A percentile compares a stretch with the other conserved stretches of the same genome.
These are phyloP conservation scores for Yamadazyma philogaea DNA, from an alignment of 805 yeast species.

Conservation along the genomic window DNA sequence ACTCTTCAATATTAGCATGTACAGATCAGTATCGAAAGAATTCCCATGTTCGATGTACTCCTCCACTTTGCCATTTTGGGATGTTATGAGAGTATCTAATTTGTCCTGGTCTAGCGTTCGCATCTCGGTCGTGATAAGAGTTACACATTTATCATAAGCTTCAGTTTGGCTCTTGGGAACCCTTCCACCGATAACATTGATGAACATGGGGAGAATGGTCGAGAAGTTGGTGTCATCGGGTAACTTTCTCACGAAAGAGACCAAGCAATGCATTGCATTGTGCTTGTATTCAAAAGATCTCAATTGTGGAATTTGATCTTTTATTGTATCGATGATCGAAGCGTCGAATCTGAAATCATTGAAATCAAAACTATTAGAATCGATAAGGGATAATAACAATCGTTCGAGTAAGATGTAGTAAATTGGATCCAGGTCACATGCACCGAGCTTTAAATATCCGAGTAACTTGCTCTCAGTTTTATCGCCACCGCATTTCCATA, in stretches of 20 bases:
- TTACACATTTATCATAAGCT: background rate
- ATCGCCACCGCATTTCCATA: constrained; percentile 52
- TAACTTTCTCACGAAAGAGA: constrained; percentile 12
- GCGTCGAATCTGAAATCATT: constrained; percentile 1
- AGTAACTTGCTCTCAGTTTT: constrained; percentile 40
- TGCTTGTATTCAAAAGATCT: constrained; percentile 18
- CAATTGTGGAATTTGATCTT: constrained; percentile 16
- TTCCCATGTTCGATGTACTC: constrained; percentile 4
- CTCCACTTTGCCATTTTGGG: constrained; percentile 1
- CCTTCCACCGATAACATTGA: background rate
- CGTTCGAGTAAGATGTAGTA: constrained; percentile 39
- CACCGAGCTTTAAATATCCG: constrained; percentile 50
- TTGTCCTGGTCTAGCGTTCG: background rate
- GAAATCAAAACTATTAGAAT: constrained; percentile 5
- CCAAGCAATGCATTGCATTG: constrained; percentile 20
- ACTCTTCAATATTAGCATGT: background rate
- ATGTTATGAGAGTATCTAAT: background rate
- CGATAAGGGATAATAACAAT: constrained; percentile 18
- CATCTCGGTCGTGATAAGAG: background rate
- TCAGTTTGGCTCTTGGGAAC: background rate
- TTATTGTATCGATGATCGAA: constrained; percentile 15
- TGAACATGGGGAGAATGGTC: background rate
- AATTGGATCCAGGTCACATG: constrained; percentile 48
- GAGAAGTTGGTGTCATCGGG: background rate
- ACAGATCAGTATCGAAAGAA: background rate